phyloP scores from a whole-genome alignment of 371 early-diverging fungal species.

The Entomophthora muscae region DNA sequence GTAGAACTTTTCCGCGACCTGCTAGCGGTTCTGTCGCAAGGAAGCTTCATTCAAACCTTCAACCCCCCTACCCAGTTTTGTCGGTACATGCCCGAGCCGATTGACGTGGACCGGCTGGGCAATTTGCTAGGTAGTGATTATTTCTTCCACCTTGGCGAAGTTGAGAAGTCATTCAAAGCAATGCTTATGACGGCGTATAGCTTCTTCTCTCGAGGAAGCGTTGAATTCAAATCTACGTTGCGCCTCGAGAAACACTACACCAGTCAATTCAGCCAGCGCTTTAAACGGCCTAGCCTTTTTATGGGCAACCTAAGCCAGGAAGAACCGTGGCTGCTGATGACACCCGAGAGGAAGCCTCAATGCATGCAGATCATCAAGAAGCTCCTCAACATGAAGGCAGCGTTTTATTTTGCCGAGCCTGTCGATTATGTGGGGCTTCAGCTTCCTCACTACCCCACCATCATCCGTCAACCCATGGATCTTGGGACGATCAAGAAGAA shows the following conservation, averaged over 20 bases:
- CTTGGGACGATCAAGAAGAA: conserved; percentile 78
- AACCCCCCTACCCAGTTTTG: not conserved
- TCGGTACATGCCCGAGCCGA: not conserved
- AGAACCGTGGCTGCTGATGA: not conserved
- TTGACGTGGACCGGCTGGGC: not conserved
- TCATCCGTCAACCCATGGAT: conserved; percentile 95
- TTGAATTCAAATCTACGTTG: not conserved
- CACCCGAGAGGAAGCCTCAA: not conserved
- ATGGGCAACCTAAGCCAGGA: not conserved
- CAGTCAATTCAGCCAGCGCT: not conserved
- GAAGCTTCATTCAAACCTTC: not conserved
- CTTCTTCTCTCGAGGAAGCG: not conserved
- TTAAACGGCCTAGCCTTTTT: not conserved
- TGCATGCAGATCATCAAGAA: conserved; percentile 17
- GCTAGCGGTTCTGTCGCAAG: not conserved
- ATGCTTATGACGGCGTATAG: not conserved
- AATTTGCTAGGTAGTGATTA: not conserved
- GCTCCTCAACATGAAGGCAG: conserved; percentile 19
- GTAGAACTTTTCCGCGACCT: not conserved
- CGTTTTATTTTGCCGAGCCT: conserved; percentile 26
- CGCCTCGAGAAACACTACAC: not conserved
- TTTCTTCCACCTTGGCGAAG: conserved; percentile 4
- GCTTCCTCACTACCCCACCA: conserved; percentile 58
- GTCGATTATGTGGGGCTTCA: conserved; percentile 45
- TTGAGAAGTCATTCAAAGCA: not conserved